Evolutionary conservation across 257 asterid genomes (phyloP).

Genomic region (Perilla frutescens): DNA sequence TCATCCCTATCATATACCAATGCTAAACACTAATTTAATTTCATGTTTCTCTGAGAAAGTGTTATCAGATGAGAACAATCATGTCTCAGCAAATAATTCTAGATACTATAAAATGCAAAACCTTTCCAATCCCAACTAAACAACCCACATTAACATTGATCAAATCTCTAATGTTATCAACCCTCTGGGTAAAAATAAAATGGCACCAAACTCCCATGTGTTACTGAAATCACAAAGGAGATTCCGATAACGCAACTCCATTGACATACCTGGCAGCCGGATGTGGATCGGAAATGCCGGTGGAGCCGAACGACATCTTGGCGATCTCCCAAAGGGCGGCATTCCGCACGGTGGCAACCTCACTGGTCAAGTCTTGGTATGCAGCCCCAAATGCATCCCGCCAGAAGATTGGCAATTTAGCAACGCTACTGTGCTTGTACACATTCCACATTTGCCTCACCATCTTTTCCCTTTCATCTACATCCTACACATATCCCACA

Average conservation of each 20-base stretch:
- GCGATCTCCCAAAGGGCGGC: slow-evolving; percentile 85
- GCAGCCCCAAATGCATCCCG: slow-evolving; percentile 95
- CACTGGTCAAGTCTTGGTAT: slow-evolving; percentile 79
- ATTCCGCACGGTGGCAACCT: slow-evolving; percentile 48
- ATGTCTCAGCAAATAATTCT: too few relatives aligned
- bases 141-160: not conserved
- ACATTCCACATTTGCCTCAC: slow-evolving; percentile 93
- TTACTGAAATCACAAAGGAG: too few relatives aligned
- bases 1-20: too few relatives aligned
- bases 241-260: not conserved
- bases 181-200: too few relatives aligned
- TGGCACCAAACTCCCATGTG: too few relatives aligned
- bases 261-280: slow-evolving; percentile 37
- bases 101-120: not conserved
- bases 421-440: slow-evolving; percentile 68
- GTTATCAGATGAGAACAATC: too few relatives aligned
- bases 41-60: too few relatives aligned
- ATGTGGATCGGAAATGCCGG: slow-evolving; percentile 48
- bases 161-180: too few relatives aligned
- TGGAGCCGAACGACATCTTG: slow-evolving; percentile 76
- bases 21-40: too few relatives aligned
- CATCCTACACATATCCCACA: slow-evolving; percentile 59
- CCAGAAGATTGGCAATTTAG: slow-evolving; percentile 80
- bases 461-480: slow-evolving; percentile 86
- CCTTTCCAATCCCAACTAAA: not conserved